phyloP scores from a whole-genome alignment of 352 stramenopile species.

The Globisporangium nagaii region DNA sequence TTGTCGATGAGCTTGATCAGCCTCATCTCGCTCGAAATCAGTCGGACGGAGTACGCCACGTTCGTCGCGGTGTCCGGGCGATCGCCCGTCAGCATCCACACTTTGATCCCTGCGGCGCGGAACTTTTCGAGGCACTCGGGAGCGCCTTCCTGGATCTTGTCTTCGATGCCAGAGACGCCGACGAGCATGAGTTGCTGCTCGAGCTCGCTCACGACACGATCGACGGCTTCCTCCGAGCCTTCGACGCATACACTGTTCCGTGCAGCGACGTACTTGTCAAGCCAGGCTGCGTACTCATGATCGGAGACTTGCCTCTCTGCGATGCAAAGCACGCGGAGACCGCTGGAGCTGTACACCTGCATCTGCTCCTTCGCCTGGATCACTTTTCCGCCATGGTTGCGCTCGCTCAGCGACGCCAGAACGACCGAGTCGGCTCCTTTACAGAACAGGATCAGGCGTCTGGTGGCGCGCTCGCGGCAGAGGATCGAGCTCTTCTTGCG shows the following conservation, averaged over 20 bases:
- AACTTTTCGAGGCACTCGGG: constrained; percentile 55
- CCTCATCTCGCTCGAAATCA: constrained; percentile 52
- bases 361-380: constrained; percentile 37
- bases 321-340: constrained; percentile 70
- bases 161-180: constrained; percentile 57
- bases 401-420: constrained; percentile 33
- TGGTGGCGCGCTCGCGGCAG: constrained; percentile 22
- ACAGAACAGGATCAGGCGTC: constrained; percentile 38
- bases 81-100: constrained; percentile 76
- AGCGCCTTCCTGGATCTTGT: constrained; percentile 59
- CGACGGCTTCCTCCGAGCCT: constrained; percentile 24
- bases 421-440: constrained; percentile 91
- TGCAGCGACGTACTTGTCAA: constrained; percentile 24
- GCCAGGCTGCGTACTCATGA: constrained; percentile 53
- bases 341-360: constrained; percentile 48
- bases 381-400: constrained; percentile 21
- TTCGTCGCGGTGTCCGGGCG: constrained; percentile 61
- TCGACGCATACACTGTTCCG: background rate
- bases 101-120: constrained; percentile 56
- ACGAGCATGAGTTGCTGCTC: constrained; percentile 44
- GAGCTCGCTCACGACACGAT: constrained; percentile 33
- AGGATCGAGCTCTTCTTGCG: constrained; percentile 67
- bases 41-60: constrained; percentile 42
- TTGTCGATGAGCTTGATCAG: constrained; percentile 34
- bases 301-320: constrained; percentile 44